Evolutionary conservation across 2,329 filamentous ascomycete species (phyloP), one percentile per base, ranked within the genome.

Genomic region (Fusarium sp.): DNA sequence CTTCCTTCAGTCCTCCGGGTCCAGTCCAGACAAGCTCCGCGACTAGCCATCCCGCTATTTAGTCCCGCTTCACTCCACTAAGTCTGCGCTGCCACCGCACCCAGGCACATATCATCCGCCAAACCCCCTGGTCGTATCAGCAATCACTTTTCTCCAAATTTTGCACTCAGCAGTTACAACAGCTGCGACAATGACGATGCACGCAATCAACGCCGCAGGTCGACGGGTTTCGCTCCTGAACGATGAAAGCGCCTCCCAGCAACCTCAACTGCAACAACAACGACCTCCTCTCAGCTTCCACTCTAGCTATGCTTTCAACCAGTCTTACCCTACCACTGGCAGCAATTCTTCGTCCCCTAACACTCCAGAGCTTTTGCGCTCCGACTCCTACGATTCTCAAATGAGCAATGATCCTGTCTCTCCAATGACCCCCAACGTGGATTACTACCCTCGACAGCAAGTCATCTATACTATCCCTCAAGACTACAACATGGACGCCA

Each of bases 371-470:
- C 82, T 90, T n/a, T 77, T 85, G 50, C 85, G 87, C 42, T 88
- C 87, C 53, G 81, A 88, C 70, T 89, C 88, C 1, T 89, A 87
- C 76, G 88, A 89, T 74, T 89, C 87, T 12, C 84, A 86, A 65
- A 81, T 81, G 69, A 87, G 84, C 75, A 83, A 81, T 72, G 86
- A 87, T 57, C 82, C 85, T 31, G 73, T 81, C 20, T 87, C 87
- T 2, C 88, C 88, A 26, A 71, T 87, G 62, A 89, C 87, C 0
- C 87, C 87, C 2, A 82, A 81, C 31, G 80, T 82, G 30, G 77
- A 80, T 33, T 83, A 80, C 61, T 83, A 81, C 69, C 73, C 78
- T 31, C 78, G 80, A 66, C 70, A 70, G 44, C 79, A 70, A 42
- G 78, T 79, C 41, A 78, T 84, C 38, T 83, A 82, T 69, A 76